These are phyloP conservation scores for Lepidium didymum DNA, from an alignment of 345 rosid species.

Conservation along the genomic window DNA sequence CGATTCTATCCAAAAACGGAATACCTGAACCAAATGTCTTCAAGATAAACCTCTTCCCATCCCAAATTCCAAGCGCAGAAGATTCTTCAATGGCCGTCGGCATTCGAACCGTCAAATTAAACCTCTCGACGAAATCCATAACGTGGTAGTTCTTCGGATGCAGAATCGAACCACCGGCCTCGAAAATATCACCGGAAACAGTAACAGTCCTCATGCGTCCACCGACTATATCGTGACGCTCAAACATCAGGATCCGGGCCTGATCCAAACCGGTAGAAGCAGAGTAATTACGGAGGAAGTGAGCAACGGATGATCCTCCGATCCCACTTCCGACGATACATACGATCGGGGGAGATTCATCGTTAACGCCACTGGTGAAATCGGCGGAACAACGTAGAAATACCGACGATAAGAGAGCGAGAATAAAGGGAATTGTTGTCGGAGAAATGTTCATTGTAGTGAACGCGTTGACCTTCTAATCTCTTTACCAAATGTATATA, in stretches of 20 bases:
- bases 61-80: constrained; percentile 66
- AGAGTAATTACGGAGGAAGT: constrained; percentile 73
- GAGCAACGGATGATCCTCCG: constrained; percentile 82
- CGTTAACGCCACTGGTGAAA: background rate
- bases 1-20: constrained; percentile 47
- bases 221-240: constrained; percentile 63
- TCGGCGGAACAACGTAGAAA: constrained; percentile 16
- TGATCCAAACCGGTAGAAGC: background rate
- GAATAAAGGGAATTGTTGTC: constrained; percentile 11
- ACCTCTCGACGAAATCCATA: constrained; percentile 44
- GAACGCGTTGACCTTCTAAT: background rate
- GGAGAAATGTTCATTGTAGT: constrained; percentile 14
- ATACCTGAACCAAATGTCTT: constrained; percentile 40
- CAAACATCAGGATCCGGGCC: constrained; percentile 47
- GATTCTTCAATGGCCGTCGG: constrained; percentile 47
- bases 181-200: constrained; percentile 59
- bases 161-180: constrained; percentile 87
- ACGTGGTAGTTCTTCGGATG: constrained; percentile 86
- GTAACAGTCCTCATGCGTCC: constrained; percentile 82
- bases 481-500: background rate
- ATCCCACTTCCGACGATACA: constrained; percentile 92
- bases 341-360: constrained; percentile 29
- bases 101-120: constrained; percentile 36
- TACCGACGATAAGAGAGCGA: constrained; percentile 15
- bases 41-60: constrained; percentile 56